Conservation (phyloP, 2,329 filamentous ascomycete genomes). For the Kalaharituber pfeilii region DNA sequence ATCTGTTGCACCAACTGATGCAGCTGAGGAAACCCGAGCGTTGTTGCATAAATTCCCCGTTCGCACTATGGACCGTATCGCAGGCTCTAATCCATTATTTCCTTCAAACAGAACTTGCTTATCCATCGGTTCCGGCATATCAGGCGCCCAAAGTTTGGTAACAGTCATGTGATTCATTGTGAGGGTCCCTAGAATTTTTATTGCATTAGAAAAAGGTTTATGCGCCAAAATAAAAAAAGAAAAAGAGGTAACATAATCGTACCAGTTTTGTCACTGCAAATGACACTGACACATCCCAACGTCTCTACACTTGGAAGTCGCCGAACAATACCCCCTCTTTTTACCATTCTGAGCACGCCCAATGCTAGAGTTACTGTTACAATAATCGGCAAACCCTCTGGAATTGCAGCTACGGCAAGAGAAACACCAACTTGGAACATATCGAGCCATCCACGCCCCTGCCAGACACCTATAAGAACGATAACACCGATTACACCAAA, state of each 20-base stretch:
- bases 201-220: conserved; percentile 13
- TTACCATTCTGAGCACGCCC: conserved; percentile 91
- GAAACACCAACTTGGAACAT: conserved; percentile 98
- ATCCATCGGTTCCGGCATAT: conserved; percentile 34
- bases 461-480: conserved; percentile 72
- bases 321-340: conserved; percentile 83
- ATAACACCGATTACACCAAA: conserved; percentile 90
- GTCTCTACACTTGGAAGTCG: conserved; percentile 95
- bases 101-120: conserved; percentile 33
- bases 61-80: conserved; percentile 63
- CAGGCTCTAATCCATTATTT: conserved; percentile 45
- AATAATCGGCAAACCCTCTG: conserved; percentile 91
- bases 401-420: conserved; percentile 86
- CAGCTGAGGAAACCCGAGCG: conserved; percentile 58
- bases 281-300: conserved; percentile 95
- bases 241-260: conserved; percentile 16
- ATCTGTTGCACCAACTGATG: conserved; percentile 51
- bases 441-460: conserved; percentile 76
- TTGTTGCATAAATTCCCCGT: conserved; percentile 97
- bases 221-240: not conserved
- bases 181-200: conserved; percentile 46
- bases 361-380: conserved; percentile 92
- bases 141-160: conserved; percentile 62
- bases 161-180: conserved; percentile 98
- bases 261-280: conserved; percentile 96